Conservation (phyloP, 306 rosid genomes). For the Spatholobus suberectus region DNA sequence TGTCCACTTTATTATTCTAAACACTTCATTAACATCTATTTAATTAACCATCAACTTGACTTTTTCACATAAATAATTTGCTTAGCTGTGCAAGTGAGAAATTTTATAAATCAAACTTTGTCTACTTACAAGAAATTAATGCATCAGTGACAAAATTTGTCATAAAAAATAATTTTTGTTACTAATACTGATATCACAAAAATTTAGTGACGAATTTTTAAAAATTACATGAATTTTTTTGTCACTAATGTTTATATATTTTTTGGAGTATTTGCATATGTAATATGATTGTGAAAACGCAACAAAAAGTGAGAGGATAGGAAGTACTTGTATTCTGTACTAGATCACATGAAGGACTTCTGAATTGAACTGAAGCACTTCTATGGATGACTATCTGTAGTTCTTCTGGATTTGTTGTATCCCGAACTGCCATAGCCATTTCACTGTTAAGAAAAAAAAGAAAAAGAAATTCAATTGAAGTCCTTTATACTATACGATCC, state of each 20-base stretch:
- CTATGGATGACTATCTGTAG: background rate
- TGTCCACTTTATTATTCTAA: no score
- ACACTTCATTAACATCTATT: no score
- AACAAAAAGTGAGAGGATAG: background rate
- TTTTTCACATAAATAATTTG: background rate
- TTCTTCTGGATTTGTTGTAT: background rate
- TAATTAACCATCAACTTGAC: background rate
- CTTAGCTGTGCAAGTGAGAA: background rate
- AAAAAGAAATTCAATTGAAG: background rate
- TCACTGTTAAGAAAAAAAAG: background rate
- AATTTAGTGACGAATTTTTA: no score
- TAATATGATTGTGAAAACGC: background rate
- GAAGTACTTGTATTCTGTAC: conserved; percentile 8
- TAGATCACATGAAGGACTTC: conserved; percentile 3
- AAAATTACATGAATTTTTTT: no score
- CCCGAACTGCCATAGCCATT: background rate
- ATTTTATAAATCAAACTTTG: background rate
- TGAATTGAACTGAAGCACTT: background rate
- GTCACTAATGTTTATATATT: no score
- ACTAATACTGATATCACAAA: no score
- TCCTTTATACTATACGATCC: background rate
- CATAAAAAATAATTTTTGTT: no score
- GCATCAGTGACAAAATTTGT: no score
- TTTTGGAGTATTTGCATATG: no score
- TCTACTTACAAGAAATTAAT: no score